A percentile compares a stretch with the other conserved stretches of the same genome.
These are phyloP conservation scores for Coleophoma cylindrospora DNA, from an alignment of 2,329 filamentous ascomycete species.

Conservation along the genomic window DNA sequence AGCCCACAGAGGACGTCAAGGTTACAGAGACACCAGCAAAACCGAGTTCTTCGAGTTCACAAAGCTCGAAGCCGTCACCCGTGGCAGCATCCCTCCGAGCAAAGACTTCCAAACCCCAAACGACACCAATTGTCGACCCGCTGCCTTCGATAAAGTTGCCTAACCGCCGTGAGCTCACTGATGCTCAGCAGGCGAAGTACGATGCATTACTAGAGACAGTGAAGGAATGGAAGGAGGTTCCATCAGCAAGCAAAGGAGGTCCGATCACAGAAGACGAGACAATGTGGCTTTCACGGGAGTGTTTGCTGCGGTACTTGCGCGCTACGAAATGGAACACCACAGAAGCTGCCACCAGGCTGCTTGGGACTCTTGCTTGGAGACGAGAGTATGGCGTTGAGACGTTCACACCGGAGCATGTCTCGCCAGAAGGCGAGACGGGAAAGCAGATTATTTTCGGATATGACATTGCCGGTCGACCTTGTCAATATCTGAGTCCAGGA, in stretches of 20 bases:
- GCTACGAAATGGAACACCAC: slow-evolving; percentile 85
- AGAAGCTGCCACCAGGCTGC: slow-evolving; percentile 73
- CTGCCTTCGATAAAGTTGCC: slow-evolving; percentile 30
- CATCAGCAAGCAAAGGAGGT: slow-evolving; percentile 51
- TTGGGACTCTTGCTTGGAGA: slow-evolving; percentile 79
- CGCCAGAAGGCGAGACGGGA: slow-evolving; percentile 90
- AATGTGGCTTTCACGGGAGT: slow-evolving; percentile 89
- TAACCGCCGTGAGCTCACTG: slow-evolving; percentile 54
- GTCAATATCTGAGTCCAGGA: slow-evolving; percentile 83
- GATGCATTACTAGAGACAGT: slow-evolving; percentile 66
- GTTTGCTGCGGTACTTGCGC: slow-evolving; percentile 85
- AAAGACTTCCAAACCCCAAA: slow-evolving; percentile 32
- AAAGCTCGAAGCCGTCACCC: not conserved
- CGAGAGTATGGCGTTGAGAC: slow-evolving; percentile 77
- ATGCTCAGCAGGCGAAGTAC: slow-evolving; percentile 81
- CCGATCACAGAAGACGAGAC: slow-evolving; percentile 75
- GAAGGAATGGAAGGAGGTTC: slow-evolving; percentile 66
- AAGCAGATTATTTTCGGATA: slow-evolving; percentile 90
- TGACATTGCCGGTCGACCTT: slow-evolving; percentile 80
- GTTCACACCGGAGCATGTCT: slow-evolving; percentile 81
- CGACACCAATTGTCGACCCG: slow-evolving; percentile 27
- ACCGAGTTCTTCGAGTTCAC: too few relatives aligned
- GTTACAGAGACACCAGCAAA: too few relatives aligned
- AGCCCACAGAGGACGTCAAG: too few relatives aligned
- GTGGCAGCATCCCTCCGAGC: slow-evolving; percentile 16